These are phyloP conservation scores for Echria macrotheca DNA, from an alignment of 495 filamentous ascomycete genomes.

Conservation along the genomic window DNA sequence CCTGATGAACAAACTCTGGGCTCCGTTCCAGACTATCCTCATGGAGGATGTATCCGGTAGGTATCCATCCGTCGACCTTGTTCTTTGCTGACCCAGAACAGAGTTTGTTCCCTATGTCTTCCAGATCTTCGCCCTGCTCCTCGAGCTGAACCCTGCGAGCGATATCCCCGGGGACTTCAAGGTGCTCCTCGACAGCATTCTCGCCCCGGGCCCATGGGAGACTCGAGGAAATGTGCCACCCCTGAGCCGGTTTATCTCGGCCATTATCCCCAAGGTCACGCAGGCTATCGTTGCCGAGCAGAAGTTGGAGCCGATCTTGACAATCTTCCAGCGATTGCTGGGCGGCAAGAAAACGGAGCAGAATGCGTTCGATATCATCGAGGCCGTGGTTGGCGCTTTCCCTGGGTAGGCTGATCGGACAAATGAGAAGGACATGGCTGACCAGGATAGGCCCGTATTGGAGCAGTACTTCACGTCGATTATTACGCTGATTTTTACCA, in stretches of 20 bases:
- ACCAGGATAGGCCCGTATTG: conserved; percentile 51
- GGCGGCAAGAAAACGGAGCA: conserved; percentile 66
- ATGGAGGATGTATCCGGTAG: conserved; percentile 73
- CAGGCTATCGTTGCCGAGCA: conserved; percentile 62
- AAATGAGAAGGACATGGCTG: too few relatives aligned
- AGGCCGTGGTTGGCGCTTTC: conserved; percentile 67
- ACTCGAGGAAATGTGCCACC: conserved; percentile 89
- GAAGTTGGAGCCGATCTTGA: conserved; percentile 72
- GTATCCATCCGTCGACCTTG: conserved; percentile 4
- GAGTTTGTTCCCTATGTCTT: conserved; percentile 97
- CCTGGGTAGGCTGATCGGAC: too few relatives aligned
- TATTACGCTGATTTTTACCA: conserved; percentile 73
- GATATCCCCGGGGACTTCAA: conserved; percentile 72
- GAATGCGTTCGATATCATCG: conserved; percentile 84
- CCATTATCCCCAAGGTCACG: conserved; percentile 73
- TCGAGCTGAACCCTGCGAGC: conserved; percentile 72
- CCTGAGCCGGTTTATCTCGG: conserved; percentile 74
- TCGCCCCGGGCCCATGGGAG: conserved; percentile 78
- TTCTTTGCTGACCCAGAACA: conserved; percentile 27
- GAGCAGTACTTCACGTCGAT: conserved; percentile 75
- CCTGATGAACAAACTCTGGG: conserved; percentile 71
- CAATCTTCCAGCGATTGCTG: conserved; percentile 88
- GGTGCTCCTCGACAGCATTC: conserved; percentile 64
- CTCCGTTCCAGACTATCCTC: conserved; percentile 70
- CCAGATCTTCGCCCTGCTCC: conserved; percentile 83